Evolutionary conservation across 257 asterid genomes (phyloP).

Genomic region (Lycium ferocissimum): DNA sequence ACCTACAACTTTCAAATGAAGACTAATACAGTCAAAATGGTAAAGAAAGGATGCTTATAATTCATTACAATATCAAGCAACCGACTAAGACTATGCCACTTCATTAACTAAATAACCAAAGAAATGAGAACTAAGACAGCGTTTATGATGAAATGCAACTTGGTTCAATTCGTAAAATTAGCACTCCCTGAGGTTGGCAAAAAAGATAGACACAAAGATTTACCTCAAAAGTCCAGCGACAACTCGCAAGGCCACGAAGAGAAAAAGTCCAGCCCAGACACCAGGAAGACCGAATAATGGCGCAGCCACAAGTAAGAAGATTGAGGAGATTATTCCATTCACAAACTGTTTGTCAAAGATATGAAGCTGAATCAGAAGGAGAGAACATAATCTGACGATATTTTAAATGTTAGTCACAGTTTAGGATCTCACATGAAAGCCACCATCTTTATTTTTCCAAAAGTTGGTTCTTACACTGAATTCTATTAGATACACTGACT

Average conservation of each 20-base stretch:
- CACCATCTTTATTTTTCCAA: background rate
- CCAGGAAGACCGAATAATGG: slow-evolving; percentile 81
- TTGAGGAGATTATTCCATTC: slow-evolving; percentile 70
- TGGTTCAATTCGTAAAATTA: background rate
- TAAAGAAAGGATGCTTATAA: background rate
- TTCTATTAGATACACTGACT: background rate
- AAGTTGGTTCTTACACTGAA: background rate
- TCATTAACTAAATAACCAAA: background rate
- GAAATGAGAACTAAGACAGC: background rate
- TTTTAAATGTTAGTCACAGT: background rate
- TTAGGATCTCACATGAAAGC: background rate
- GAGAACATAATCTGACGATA: background rate
- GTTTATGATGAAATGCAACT: background rate
- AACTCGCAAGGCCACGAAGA: slow-evolving; percentile 92
- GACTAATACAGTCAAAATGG: background rate
- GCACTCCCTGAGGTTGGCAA: slow-evolving; percentile 1
- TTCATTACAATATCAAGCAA: background rate
- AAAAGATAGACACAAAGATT: background rate
- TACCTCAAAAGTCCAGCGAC: slow-evolving; percentile 80
- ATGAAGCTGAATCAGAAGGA: slow-evolving; percentile 8
- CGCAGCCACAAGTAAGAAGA: slow-evolving; percentile 63
- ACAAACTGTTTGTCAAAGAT: slow-evolving; percentile 56
- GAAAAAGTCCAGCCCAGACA: slow-evolving; percentile 89
- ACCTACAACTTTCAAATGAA: background rate
- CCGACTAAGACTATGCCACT: background rate